Conservation (phyloP, 441 rosid genomes). For the Aquilaria agallochum region DNA sequence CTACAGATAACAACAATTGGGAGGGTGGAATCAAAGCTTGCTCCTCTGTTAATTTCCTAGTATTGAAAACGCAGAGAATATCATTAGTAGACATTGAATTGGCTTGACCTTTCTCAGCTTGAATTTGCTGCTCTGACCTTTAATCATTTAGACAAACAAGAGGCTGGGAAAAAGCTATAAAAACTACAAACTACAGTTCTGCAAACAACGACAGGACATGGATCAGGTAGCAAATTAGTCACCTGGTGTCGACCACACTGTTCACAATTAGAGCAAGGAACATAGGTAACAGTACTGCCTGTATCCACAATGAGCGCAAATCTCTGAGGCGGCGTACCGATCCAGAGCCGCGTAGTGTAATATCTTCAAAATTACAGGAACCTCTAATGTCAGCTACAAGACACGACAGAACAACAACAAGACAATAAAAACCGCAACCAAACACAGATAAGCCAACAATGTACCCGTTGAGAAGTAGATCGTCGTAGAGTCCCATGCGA, state of each 20-base stretch:
- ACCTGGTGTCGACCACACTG: slow-evolving; percentile 93
- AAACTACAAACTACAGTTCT: neutral
- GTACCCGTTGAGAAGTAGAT: slow-evolving; percentile 86
- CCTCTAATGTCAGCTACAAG: slow-evolving; percentile 1
- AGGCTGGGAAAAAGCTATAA: neutral
- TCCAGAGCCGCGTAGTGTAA: slow-evolving; percentile 84
- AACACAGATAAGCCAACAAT: neutral
- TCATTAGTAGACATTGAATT: too few species aligned
- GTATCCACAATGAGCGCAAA: slow-evolving; percentile 97
- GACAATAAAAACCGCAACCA: neutral
- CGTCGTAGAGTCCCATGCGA: slow-evolving; percentile 91
- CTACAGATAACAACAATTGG: too few species aligned
- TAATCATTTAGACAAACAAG: too few species aligned
- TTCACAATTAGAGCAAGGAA: slow-evolving; percentile 80
- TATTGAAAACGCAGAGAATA: too few species aligned
- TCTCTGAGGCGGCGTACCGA: slow-evolving; percentile 92
- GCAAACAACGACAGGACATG: neutral
- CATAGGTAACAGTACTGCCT: slow-evolving; percentile 91
- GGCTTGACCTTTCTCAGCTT: too few species aligned
- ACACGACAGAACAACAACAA: neutral
- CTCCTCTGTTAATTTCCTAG: too few species aligned
- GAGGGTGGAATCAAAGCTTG: too few species aligned
- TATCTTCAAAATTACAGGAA: slow-evolving; percentile 34
- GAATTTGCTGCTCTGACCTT: too few species aligned
- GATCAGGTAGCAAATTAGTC: neutral